Base-by-base conservation (phyloP, 768 basidiomycete species). In the Russula lepida region DNA sequence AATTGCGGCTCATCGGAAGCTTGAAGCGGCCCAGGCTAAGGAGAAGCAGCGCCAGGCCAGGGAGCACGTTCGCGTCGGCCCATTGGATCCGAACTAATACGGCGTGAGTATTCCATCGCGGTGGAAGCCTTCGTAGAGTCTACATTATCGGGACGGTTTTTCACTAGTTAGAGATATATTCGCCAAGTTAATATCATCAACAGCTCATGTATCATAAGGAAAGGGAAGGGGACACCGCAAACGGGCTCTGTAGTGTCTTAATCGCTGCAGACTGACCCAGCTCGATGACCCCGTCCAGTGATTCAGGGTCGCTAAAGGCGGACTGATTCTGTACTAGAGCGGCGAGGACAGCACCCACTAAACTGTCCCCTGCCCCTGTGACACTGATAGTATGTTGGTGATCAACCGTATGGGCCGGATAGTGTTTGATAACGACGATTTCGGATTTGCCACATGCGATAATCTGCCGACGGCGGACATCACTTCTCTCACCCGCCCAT, bases 301-400 rank as follows among this genome's bases (percentile, higher is more conserved):
- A 66, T 4, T 62, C 59, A 13, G 80, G 82, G 57, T 76, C 72
- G n/a, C 75, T 71, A 60, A 88, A 81, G 5, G 74, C 69, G 25
- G 70, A 66, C 11, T 77, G 79, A 28, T 73, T 67, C 23, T 76
- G 66, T 6, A 76, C 71, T 13, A 93, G 72, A 9, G 76, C 75
- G 6, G 92, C 87, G n/a, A 95, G 72, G 32, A 97, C 69, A 1
- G 87, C 83, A 6, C 94, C 95, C 1, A 90, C 93, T 27, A 97
- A 81, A 3, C 90, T 86, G 73, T 98, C 95, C 0, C 95, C 95
- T 1, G 91, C 94, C 1, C 95, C 95, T 0, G 95, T 98, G 9
- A 92, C 90, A 66, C 86, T 94, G 23, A 86, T 73, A 11, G 76
- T 67, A 27, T 70, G 67, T 17, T 71, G 69, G 6, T 64, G 35